Conservation (phyloP, 345 rosid genomes). For the Stellera chamaejasme region DNA sequence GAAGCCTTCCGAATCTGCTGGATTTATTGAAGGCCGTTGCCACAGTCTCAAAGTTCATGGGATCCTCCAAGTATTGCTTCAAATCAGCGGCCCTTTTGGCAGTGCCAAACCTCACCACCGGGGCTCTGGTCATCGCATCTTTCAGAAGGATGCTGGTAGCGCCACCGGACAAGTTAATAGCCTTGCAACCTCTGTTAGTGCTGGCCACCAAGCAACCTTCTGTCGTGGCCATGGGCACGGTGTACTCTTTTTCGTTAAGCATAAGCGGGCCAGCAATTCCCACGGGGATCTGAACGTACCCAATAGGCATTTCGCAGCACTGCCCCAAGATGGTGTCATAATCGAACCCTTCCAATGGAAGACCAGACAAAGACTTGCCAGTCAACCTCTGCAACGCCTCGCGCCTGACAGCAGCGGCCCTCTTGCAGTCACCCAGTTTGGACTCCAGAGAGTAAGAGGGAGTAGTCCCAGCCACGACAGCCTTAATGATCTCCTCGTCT, state of each 20-base stretch:
- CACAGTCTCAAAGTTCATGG: too few species aligned
- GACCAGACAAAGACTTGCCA: constrained; percentile 29
- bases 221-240: constrained; percentile 43
- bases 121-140: constrained; percentile 34
- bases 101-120: constrained; percentile 25
- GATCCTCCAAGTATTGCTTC: too few species aligned
- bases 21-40: too few species aligned
- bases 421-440: constrained; percentile 31
- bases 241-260: constrained; percentile 28
- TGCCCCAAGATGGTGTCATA: constrained; percentile 43
- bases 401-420: constrained; percentile 34
- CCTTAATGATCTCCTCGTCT: constrained; percentile 40
- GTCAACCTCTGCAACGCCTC: constrained; percentile 35
- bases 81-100: too few species aligned
- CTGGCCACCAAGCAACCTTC: constrained; percentile 45
- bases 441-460: constrained; percentile 38
- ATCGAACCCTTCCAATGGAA: constrained; percentile 41
- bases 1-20: too few species aligned
- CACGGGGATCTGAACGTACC: constrained; percentile 43
- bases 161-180: constrained; percentile 34
- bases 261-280: constrained; percentile 27
- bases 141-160: constrained; percentile 19
- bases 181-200: constrained; percentile 41
- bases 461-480: constrained; percentile 24
- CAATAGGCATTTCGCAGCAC: constrained; percentile 58